Evolutionary conservation across 2,329 filamentous ascomycete species (phyloP), one percentile per base, ranked within the genome.

Genomic region (Hymenoscyphus salicellus): DNA sequence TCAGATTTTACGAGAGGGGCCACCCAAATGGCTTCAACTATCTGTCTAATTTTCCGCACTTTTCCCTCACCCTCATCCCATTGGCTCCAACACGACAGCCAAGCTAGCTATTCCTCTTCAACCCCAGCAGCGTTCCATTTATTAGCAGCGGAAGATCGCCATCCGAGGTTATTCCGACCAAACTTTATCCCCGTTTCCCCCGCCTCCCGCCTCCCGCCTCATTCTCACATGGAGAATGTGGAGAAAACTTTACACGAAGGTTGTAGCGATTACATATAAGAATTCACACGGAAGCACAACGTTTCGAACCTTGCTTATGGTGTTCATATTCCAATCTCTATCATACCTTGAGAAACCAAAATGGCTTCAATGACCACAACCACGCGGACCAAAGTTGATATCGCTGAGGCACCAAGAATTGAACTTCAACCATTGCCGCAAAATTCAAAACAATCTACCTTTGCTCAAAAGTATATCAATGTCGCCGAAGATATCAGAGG

Each of bases 401-500:
- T 57, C 33, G 23, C 52, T 3, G 60, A 58, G 26, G 30, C 46
- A 28, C 26, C n/a, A 26, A n/a, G n/a, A 41, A 46, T 62, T 33
- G 55, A 62, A 26, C 30, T 61, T 14, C 32, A 23, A 20, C 28
- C 36, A 14, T 36, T 58, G 23, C 30, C 60, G 16, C n/a, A 38
- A 32, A 36, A 26, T 2, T 2, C 32, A 16, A 43, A 16, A 56
- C 30, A 28, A 8, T 46, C 60, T 2, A 56, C 33, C 2, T 20
- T 62, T 23, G 23, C 32, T 6, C 20, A 46, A 58, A 65, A 36
- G 23, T 28, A 55, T 16, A 23, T 59, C n/a, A 43, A 55, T n/a
- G 61, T 63, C 30, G 14, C 66, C 14, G 65, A 67, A 46, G 63
- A 66, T 38, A 59, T 64, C 14, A 64, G 66, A 55, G 30, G 58